Conservation (phyloP, 768 basidiomycete species). For the Dictyophora rubrovolvata region DNA sequence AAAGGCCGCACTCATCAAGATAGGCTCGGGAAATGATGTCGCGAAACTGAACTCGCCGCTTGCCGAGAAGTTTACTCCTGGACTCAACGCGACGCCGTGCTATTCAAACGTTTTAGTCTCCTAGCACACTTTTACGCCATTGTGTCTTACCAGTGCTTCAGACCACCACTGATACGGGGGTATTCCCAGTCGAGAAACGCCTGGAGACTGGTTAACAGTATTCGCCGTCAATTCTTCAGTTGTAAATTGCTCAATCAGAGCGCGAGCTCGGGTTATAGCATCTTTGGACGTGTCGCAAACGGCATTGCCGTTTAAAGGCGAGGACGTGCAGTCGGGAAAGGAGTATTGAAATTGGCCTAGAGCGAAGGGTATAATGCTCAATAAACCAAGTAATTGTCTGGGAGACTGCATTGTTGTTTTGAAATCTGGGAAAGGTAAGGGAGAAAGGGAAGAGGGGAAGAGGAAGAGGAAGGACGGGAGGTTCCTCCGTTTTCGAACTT, state of each 20-base stretch:
- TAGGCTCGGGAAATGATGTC: constrained; percentile 50
- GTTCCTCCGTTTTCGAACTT: no score
- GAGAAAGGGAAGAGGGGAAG: no score
- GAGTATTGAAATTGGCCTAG: constrained; percentile 16
- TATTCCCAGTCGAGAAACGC: constrained; percentile 45
- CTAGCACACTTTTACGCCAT: neutral
- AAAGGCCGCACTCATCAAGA: constrained; percentile 44
- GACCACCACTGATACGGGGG: constrained; percentile 54
- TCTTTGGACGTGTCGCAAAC: constrained; percentile 40
- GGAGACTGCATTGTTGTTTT: neutral
- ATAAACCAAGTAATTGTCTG: neutral
- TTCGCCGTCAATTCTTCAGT: constrained; percentile 41
- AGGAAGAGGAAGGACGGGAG: no score
- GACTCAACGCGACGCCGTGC: constrained; percentile 48
- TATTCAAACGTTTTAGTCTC: constrained; percentile 12
- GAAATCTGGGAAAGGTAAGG: no score
- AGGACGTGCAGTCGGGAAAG: constrained; percentile 41
- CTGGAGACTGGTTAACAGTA: constrained; percentile 39
- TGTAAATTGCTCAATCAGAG: constrained; percentile 39
- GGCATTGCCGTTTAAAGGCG: constrained; percentile 33
- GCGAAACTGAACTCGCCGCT: constrained; percentile 46
- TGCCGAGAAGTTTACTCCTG: constrained; percentile 39
- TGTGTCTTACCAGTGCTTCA: constrained; percentile 38
- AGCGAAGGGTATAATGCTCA: neutral
- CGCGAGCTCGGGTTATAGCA: constrained; percentile 37